Base-by-base conservation (phyloP, 2,329 filamentous ascomycete genomes). In the Penicillium sclerotigenum region DNA sequence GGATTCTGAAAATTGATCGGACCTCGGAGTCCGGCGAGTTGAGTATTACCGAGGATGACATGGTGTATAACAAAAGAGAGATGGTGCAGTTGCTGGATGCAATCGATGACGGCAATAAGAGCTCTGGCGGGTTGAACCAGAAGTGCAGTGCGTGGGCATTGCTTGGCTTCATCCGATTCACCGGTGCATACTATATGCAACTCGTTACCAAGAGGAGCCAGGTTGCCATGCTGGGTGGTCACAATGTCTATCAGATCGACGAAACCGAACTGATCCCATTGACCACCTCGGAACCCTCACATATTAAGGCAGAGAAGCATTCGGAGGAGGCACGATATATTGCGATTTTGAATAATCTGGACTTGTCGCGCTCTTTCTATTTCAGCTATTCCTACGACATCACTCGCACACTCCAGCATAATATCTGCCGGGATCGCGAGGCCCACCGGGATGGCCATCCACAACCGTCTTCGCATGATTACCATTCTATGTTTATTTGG, bases 301-400 rank as follows among this genome's bases (percentile, higher is more conserved):
- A 87, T 48, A 87, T 87, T 66, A 90, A 88, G 70, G 80, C 87
- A n/a, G 91, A 97, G 61, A 82, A 87, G 50, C 94, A 95, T 66
- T 84, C 90, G 0, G 93, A 97, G 71, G 94, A 99, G 74, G 86
- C 89, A 37, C 87, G 93, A 28, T 97, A 96, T 68, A 81, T 97
- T 33, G 83, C 85, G 26, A 97, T 97, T 50, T 80, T 99, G 42
- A 91, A 90, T 71, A 96, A 96, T 64, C 81, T 99, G 31, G 94
- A 99, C 71, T 77, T 99, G 58, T 91, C 89, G 0, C 84, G 89
- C 54, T 95, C 90, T 0, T 99, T 99, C 73, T 99, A 99, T 75
- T 99, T 97, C 78, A 97, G 93, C 77, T 97, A 97, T 71, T 95
- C 93, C 0, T 99, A 99, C 76, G 91, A 99, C 70, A 89, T 97